phyloP scores from a whole-genome alignment of 257 asterid species.

The Craterostigma plantagineum region DNA sequence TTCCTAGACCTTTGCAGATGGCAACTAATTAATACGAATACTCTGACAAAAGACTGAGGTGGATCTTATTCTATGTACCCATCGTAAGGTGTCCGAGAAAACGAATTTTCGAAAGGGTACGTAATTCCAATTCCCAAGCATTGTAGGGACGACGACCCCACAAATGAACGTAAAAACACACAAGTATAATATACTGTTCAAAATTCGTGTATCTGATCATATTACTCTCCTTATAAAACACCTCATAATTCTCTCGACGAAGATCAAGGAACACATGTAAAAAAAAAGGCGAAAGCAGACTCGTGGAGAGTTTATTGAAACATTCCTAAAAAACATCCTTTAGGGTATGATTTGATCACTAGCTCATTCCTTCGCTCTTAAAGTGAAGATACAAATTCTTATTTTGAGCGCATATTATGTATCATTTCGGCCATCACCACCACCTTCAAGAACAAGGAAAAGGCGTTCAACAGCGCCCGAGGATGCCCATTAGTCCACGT shows the following conservation, averaged over 20 bases:
- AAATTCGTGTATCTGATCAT: too few relatives aligned
- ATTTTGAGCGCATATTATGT: background rate
- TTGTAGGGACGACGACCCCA: constrained; percentile 19
- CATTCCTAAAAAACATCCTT: constrained; percentile 9
- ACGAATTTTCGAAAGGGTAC: constrained; percentile 17
- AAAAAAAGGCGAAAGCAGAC: too few relatives aligned
- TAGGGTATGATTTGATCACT: background rate
- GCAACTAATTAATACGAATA: constrained; percentile 37
- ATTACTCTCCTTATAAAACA: too few relatives aligned
- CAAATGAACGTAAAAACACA: too few relatives aligned
- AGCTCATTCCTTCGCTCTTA: too few relatives aligned
- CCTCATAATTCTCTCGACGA: too few relatives aligned
- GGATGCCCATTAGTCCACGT: constrained; percentile 31
- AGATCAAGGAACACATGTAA: too few relatives aligned
- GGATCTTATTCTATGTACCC: constrained; percentile 44
- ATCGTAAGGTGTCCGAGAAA: constrained; percentile 41
- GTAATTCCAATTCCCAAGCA: constrained; percentile 26
- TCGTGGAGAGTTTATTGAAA: background rate
- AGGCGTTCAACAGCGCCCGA: constrained; percentile 2
- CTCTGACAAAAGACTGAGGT: constrained; percentile 21
- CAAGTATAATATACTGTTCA: too few relatives aligned
- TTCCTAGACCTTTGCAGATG: constrained; percentile 38
- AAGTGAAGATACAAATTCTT: background rate
- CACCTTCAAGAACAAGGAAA: constrained; percentile 37
- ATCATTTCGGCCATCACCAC: constrained; percentile 28